These are phyloP conservation scores for Nicotiana otophora DNA, from an alignment of 257 asterid species.

Conservation along the genomic window DNA sequence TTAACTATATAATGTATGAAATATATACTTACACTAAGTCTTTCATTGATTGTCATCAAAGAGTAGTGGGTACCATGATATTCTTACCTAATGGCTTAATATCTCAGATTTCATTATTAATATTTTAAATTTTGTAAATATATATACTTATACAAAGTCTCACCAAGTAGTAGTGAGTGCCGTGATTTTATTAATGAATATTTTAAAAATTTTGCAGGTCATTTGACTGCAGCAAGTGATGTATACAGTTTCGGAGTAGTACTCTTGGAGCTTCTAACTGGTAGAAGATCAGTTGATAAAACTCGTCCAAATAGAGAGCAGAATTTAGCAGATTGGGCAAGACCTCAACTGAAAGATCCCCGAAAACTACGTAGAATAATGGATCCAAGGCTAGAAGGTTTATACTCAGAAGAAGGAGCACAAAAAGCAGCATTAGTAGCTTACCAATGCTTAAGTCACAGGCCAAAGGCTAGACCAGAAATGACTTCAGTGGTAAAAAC, in stretches of 20 bases:
- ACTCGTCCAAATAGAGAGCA: slow-evolving; percentile 18
- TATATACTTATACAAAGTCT: no score
- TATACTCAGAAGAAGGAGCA: slow-evolving; percentile 27
- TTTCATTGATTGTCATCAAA: no score
- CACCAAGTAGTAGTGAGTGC: no score
- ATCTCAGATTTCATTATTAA: no score
- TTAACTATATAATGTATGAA: no score
- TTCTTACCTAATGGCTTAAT: no score
- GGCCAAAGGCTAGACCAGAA: slow-evolving; percentile 27
- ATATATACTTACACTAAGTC: no score
- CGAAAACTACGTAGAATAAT: slow-evolving; percentile 14
- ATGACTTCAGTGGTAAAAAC: slow-evolving; percentile 26
- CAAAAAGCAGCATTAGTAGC: slow-evolving; percentile 31
- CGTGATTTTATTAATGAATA: background rate
- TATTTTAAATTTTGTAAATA: no score
- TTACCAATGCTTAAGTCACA: slow-evolving; percentile 29
- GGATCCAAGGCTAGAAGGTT: slow-evolving; percentile 24
- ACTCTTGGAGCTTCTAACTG: slow-evolving; percentile 19
- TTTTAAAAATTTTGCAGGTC: slow-evolving; percentile 9
- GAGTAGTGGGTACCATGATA: no score
- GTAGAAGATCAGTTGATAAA: slow-evolving; percentile 18
- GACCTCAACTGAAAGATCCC: slow-evolving; percentile 12
- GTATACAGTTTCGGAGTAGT: slow-evolving; percentile 27
- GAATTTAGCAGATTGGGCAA: slow-evolving; percentile 23
- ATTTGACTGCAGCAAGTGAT: slow-evolving; percentile 21